Evolutionary conservation across 139 green algal species (phyloP).

Genomic region (Parachlorella kessleri): DNA sequence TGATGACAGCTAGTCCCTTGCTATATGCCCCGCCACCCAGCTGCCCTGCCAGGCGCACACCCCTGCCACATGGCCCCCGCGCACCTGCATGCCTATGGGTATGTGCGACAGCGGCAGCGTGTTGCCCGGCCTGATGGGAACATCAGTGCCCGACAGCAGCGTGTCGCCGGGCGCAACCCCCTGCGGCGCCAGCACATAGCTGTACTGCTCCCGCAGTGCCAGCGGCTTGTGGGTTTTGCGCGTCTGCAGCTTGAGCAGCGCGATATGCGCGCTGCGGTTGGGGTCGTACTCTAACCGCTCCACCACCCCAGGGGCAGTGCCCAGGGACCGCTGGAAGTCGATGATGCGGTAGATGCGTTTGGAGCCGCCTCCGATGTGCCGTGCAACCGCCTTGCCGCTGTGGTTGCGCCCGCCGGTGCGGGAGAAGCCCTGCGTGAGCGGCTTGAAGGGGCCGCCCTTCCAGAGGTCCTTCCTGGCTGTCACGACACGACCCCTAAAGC

Average conservation of each 20-base stretch:
- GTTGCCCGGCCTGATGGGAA: conserved; percentile 73
- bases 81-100: conserved; percentile 53
- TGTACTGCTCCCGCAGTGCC: conserved; percentile 25
- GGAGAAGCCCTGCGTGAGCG: conserved; percentile 54
- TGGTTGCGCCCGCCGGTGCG: conserved; percentile 78
- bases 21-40: no score
- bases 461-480: conserved; percentile 59
- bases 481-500: conserved; percentile 64
- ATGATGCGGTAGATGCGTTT: conserved; percentile 75
- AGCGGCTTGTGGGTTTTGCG: background rate
- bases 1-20: no score
- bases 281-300: conserved; percentile 94
- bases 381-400: conserved; percentile 68
- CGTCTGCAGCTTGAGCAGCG: conserved; percentile 65
- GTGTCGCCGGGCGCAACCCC: conserved; percentile 62
- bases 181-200: conserved; percentile 84
- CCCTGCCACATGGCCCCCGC: background rate
- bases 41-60: background rate
- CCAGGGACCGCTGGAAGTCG: conserved; percentile 57
- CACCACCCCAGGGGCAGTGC: conserved; percentile 55
- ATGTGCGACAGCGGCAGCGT: conserved; percentile 72
- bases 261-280: conserved; percentile 87
- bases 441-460: conserved; percentile 64
- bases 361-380: conserved; percentile 78
- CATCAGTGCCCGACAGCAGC: conserved; percentile 55